Evolutionary conservation across 257 asterid species (phyloP), one percentile per base, ranked within the genome.

Genomic region (Fraxinus americana): DNA sequence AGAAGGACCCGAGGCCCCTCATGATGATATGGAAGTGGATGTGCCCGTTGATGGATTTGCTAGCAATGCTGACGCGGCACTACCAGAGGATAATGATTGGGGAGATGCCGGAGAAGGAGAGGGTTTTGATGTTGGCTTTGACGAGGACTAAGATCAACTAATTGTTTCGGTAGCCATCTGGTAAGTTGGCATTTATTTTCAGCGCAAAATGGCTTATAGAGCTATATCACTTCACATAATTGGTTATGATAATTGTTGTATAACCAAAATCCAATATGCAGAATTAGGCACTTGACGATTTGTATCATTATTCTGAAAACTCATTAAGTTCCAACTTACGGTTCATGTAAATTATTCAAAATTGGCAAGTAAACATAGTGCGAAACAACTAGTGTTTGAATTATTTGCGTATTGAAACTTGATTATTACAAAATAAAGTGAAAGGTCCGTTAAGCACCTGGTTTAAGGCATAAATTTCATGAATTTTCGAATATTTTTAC

Each of bases 101-200:
- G 97, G 87, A 57, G 91, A 89, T 41, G 92, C 75, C 25, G 94
- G 88, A 50, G 97, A 86, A 5, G 91, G 59, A 13, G 89, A 81
- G 7, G 91, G 72, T 21, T 83, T 43, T 35, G 90, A 82, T 19
- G 93, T 80, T 2, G 94, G 88, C 83, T 83, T 54, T 5, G 97
- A 90, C 10, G 96, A 87, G 13, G 98, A 91, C 76, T 85, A 79
- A 83, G 59, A 27, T 32, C 75, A 13, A 10, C 38, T 67, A 48
- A 12, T 45, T 30, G 27, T 68, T 67, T 73, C 41, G 7, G 36
- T 12, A 21, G 27, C 17, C 69, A 25, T 63, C 69, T 10, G 13
- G 68, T 61, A 23, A 61, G 34, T 21, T 25, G 35, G 16, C 36
- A 63, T 2, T 23, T 63, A 3, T 63, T 63, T 63, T 63, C 69